phyloP scores from a whole-genome alignment of 2,329 filamentous ascomycete genomes.

The Scytalidium sp. region DNA sequence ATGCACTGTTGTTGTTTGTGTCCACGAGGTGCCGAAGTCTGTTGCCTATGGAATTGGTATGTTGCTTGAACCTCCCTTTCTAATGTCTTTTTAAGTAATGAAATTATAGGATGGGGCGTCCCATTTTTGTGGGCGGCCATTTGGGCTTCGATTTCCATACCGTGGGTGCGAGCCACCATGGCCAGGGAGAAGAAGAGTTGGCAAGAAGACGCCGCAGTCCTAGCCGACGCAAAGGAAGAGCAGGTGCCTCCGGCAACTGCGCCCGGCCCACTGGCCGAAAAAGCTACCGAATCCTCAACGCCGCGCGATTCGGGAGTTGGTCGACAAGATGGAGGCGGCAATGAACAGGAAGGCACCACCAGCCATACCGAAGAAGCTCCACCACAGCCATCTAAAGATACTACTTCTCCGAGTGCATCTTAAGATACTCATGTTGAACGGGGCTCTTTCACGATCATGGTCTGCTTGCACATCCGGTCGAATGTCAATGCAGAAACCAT shows the following conservation, averaged over 20 bases:
- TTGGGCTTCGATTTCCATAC: conserved; percentile 16
- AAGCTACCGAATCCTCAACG: background rate
- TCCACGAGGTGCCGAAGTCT: conserved; percentile 11
- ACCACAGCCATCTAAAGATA: conserved; percentile 26
- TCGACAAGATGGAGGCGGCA: background rate
- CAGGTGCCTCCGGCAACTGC: background rate
- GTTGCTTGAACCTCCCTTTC: background rate
- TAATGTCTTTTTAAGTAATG: conserved; percentile 1
- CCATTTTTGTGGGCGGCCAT: conserved; percentile 18
- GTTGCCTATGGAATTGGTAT: conserved; percentile 17
- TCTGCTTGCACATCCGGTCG: too few species aligned
- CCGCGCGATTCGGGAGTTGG: background rate
- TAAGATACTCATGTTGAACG: too few species aligned
- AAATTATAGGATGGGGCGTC: conserved; percentile 14
- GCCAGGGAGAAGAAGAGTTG: conserved; percentile 7
- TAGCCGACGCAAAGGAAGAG: background rate
- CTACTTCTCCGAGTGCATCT: too few species aligned
- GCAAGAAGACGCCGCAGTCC: conserved; percentile 3
- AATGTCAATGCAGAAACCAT: too few species aligned
- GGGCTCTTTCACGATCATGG: too few species aligned
- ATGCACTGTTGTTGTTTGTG: conserved; percentile 26
- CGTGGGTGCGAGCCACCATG: conserved; percentile 14
- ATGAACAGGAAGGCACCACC: background rate
- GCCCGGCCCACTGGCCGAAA: background rate
- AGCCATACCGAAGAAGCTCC: background rate